Percentiles rank a stretch among this genome's conserved stretches.
phyloP scores from a whole-genome alignment of 805 yeast species.

The Nakazawaea peltata region DNA sequence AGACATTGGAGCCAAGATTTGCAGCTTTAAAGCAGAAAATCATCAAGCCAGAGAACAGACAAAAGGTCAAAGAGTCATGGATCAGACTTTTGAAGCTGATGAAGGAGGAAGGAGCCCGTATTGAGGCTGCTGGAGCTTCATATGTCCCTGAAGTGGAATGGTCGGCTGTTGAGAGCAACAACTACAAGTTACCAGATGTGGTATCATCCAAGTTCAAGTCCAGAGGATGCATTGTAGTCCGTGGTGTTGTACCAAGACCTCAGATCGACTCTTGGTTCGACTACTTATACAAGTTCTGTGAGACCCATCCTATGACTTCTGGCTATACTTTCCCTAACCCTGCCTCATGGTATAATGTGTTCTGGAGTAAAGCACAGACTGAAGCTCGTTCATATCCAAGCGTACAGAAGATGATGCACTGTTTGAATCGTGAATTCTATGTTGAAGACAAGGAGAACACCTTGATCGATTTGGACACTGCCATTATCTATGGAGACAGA shows the following conservation, averaged over 20 bases:
- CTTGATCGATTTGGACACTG: conserved; percentile 22
- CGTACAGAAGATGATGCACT: conserved; percentile 19
- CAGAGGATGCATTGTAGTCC: conserved; percentile 23
- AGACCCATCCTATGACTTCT: conserved; percentile 20
- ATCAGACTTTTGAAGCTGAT: conserved; percentile 19
- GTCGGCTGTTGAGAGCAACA: conserved; percentile 13
- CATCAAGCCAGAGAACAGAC: conserved; percentile 15
- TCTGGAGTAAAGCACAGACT: conserved; percentile 32
- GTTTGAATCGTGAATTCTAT: conserved; percentile 11
- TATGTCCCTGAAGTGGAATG: conserved; percentile 19
- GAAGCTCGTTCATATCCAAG: conserved; percentile 31
- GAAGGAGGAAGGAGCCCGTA: conserved; percentile 14
- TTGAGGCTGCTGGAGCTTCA: conserved; percentile 16
- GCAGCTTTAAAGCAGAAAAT: conserved; percentile 12
- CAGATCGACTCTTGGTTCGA: conserved; percentile 18
- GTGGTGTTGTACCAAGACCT: conserved; percentile 21
- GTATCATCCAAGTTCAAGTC: conserved; percentile 6
- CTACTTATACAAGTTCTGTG: conserved; percentile 15
- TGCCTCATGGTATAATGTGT: conserved; percentile 22
- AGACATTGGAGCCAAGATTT: background rate
- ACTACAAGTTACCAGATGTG: conserved; percentile 1
- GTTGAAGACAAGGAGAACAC: conserved; percentile 14
- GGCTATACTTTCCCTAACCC: conserved; percentile 19
- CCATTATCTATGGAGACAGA: conserved; percentile 34
- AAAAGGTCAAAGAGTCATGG: conserved; percentile 23